Conservation (phyloP, 495 filamentous ascomycete genomes). For the Friedmanniomyces simplex region DNA sequence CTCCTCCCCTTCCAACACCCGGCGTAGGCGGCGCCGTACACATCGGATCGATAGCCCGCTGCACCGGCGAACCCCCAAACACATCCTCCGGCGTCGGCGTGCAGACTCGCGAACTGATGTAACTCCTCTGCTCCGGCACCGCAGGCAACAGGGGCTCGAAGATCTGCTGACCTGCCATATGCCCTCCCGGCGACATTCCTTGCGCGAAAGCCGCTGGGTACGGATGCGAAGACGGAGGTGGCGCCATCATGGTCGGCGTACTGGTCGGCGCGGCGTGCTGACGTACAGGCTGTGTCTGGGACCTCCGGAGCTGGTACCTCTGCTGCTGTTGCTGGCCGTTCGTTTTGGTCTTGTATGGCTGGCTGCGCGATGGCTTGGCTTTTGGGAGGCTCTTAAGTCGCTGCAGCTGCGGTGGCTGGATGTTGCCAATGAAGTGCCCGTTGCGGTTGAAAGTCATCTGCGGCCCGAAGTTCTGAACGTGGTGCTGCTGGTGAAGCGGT, state of each 20-base stretch:
- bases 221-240: not conserved
- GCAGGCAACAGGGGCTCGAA: not conserved
- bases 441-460: slow-evolving; percentile 9
- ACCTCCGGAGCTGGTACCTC: slow-evolving; percentile 9
- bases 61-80: not conserved
- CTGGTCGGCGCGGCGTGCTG: slow-evolving; percentile 7
- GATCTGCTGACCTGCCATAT: not conserved
- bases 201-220: not conserved
- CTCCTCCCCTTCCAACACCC: not conserved
- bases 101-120: slow-evolving; percentile 11
- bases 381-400: slow-evolving; percentile 10
- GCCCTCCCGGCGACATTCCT: not conserved
- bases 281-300: slow-evolving; percentile 14
- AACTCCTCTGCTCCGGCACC: not conserved
- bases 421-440: slow-evolving; percentile 9
- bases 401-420: not conserved
- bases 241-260: slow-evolving; percentile 2
- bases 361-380: not conserved
- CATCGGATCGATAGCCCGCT: slow-evolving; percentile 2
- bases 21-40: slow-evolving; percentile 1
- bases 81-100: slow-evolving; percentile 11
- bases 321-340: slow-evolving; percentile 1
- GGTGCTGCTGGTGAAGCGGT: slow-evolving; percentile 1
- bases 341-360: not conserved
- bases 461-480: not conserved